A percentile compares a stretch with the other conserved stretches of the same genome.
Conservation (phyloP, 257 asterid species). For the Perilla frutescens region DNA sequence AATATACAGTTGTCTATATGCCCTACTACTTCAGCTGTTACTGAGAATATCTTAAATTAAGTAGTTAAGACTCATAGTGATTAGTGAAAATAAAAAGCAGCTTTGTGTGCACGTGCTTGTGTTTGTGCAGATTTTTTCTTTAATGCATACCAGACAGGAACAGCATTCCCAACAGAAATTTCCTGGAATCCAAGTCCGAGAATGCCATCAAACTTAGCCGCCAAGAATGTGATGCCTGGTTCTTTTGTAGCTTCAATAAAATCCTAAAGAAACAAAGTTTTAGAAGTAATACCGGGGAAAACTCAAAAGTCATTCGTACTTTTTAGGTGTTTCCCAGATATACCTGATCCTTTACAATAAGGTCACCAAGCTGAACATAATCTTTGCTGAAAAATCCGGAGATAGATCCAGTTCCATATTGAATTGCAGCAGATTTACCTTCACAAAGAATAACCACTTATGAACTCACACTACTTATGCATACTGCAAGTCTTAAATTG, state of each 20-base stretch:
- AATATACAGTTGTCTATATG: not conserved
- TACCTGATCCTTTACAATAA: conserved; percentile 79
- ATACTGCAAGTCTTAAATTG: not conserved
- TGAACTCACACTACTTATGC: conserved; percentile 1
- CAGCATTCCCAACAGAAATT: conserved; percentile 77
- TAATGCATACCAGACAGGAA: conserved; percentile 76
- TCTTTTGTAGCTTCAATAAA: conserved; percentile 90
- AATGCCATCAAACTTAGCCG: conserved; percentile 91
- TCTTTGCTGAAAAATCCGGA: conserved; percentile 90
- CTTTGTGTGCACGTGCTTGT: not conserved
- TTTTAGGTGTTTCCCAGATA: conserved; percentile 18
- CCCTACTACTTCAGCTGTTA: not conserved
- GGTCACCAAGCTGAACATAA: conserved; percentile 61
- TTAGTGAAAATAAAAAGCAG: not conserved
- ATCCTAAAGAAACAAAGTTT: conserved; percentile 51
- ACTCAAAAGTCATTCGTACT: not conserved
- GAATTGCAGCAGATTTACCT: conserved; percentile 90
- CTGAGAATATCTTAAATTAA: not conserved
- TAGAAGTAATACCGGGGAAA: conserved; percentile 3
- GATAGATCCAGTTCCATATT: conserved; percentile 91
- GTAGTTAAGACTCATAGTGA: not conserved
- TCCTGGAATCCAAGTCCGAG: conserved; percentile 96
- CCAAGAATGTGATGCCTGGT: conserved; percentile 82
- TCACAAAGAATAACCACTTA: conserved; percentile 29
- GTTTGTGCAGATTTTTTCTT: not conserved